Percentiles rank a stretch among this genome's conserved stretches.
Conservation (phyloP, 331 rosid species). For the Quercus lobata region DNA sequence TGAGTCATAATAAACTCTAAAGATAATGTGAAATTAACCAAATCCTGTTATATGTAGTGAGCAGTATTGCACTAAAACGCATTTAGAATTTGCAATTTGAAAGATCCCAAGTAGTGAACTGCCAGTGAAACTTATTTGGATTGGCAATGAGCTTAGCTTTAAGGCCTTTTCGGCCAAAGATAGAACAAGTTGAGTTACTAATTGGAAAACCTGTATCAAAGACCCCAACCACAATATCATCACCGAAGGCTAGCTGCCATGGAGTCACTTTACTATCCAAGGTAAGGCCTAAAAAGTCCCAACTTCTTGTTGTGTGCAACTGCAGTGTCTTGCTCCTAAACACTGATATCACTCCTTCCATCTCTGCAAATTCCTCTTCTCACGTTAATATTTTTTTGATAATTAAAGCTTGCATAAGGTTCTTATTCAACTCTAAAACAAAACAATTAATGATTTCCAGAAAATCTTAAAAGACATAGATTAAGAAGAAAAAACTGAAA, state of each 20-base stretch:
- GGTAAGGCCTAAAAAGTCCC: conserved; percentile 56
- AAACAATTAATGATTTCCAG: not conserved
- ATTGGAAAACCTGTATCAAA: conserved; percentile 46
- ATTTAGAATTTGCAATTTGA: too few relatives aligned
- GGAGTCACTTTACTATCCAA: conserved; percentile 19
- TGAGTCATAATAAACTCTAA: too few relatives aligned
- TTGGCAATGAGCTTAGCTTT: not conserved
- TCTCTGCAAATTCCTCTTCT: conserved; percentile 31
- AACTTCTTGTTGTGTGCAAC: conserved; percentile 57
- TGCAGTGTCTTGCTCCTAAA: conserved; percentile 39
- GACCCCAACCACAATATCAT: conserved; percentile 40
- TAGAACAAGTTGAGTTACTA: not conserved
- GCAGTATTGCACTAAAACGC: too few relatives aligned
- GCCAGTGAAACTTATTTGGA: not conserved
- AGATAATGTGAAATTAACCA: too few relatives aligned
- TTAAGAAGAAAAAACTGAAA: not conserved
- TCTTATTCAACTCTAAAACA: not conserved
- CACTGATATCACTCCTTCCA: conserved; percentile 51
- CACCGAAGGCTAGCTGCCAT: conserved; percentile 31
- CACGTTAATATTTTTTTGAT: not conserved
- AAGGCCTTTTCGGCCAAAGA: not conserved
- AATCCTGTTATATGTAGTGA: too few relatives aligned
- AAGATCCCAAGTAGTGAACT: not conserved
- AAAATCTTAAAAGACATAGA: not conserved
- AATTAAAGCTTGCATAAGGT: not conserved